Base-by-base conservation (phyloP, 768 basidiomycete species). In the Naganishia onofrii region DNA sequence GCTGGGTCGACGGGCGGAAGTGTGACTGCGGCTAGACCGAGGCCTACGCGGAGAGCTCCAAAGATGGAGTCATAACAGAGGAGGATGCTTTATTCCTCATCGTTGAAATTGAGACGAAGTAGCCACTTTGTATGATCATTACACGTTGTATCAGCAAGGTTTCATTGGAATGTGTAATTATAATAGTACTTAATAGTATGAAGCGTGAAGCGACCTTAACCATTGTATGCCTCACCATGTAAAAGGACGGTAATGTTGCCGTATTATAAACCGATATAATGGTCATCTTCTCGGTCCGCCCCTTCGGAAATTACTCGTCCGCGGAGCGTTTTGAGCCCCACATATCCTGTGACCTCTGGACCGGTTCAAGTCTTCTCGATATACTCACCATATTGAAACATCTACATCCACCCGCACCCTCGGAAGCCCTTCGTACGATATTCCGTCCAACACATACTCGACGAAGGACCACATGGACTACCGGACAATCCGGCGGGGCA, bases 241-340 rank as follows among this genome's bases (percentile, higher is more conserved):
- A n/a, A n/a, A n/a, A n/a, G n/a, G n/a, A n/a, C n/a, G n/a, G n/a
- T n/a, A n/a, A n/a, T n/a, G n/a, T 3, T n/a, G 48, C n/a, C 5
- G 48, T 51, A n/a, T 51, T 7, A 42, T 8, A 42, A 7, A 15
- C 42, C 13, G 42, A 10, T 42, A 15, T 42, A 10, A 42, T 17
- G 9, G 42, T 42, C 42, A 42, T 8, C 42, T 15, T 42, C 9
- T 42, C 42, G 42, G 42, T 42, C n/a, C n/a, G n/a, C n/a, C n/a
- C n/a, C 42, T 42, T 19, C 60, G 60, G 60, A 63, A 63, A 63
- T 63, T 2, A 63, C 60, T 46, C 60, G 60, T 44, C 60, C 60
- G 21, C 32, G 29, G 15, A 8, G 5, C 15, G 34, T 1, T 7
- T 15, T 44, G 60, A 63, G 60, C 60, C 60, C 60, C 60, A 29